Evolutionary conservation across 1,284 basidiomycete genomes (phyloP).

Genomic region (Austropuccinia psidii): DNA sequence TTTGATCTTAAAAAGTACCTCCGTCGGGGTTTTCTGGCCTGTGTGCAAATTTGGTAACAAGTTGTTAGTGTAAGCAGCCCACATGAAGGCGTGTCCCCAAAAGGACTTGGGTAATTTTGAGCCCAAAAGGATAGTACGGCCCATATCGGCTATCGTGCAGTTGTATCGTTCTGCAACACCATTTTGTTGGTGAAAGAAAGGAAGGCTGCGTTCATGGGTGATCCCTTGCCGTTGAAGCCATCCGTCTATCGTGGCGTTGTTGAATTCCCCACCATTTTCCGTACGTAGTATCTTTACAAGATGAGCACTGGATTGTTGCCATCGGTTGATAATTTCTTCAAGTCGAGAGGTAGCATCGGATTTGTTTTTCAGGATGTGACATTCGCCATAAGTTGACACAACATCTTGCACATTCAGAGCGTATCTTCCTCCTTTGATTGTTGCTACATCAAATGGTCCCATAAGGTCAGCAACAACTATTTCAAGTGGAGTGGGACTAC

Average conservation of each 20-base stretch:
- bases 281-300: neutral
- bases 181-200: neutral
- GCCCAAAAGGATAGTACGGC: neutral
- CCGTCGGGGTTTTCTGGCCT: neutral
- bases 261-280: conserved; percentile 5
- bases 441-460: conserved; percentile 6
- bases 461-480: conserved; percentile 9
- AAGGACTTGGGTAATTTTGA: neutral
- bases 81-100: neutral
- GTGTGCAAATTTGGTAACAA: neutral
- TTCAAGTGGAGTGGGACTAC: no score
- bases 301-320: neutral
- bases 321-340: neutral
- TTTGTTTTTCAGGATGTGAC: neutral
- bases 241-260: neutral
- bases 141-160: neutral
- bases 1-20: neutral
- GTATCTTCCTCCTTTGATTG: neutral
- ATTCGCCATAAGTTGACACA: neutral
- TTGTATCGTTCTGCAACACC: neutral
- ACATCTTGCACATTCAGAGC: neutral
- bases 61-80: neutral
- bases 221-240: neutral
- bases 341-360: neutral
- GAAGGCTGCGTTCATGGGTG: neutral